Percentiles rank a stretch among this genome's conserved stretches.
These are phyloP conservation scores for Capniomyces stellatus DNA, from an alignment of 371 early-diverging fungal genomes.

Conservation along the genomic window DNA sequence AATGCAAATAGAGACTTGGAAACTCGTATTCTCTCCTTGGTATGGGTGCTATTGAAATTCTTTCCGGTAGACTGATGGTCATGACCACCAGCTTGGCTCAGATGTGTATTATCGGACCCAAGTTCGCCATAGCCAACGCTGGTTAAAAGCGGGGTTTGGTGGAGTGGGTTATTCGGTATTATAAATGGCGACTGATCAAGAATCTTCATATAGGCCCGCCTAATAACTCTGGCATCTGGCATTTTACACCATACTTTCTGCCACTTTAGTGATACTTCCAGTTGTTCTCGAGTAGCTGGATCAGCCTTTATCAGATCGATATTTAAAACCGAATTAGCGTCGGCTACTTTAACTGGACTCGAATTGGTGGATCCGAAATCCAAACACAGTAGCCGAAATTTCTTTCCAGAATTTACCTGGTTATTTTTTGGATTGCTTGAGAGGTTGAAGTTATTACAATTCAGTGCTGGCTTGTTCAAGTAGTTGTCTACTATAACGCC, in stretches of 20 bases:
- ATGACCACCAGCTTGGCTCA: too few species aligned
- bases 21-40: too few species aligned
- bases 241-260: background rate
- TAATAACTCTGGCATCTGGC: background rate
- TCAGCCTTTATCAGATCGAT: background rate
- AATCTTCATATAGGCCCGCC: too few species aligned
- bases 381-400: background rate
- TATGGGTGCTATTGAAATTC: too few species aligned
- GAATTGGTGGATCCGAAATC: too few species aligned
- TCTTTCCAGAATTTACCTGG: background rate
- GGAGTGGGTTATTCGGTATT: background rate
- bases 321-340: too few species aligned
- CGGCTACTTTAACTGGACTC: too few species aligned
- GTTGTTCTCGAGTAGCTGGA: background rate
- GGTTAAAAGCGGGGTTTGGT: background rate
- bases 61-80: too few species aligned
- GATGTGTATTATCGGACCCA: too few species aligned
- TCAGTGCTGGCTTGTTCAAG: background rate
- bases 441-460: background rate
- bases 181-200: background rate
- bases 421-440: background rate
- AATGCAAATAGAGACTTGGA: too few species aligned
- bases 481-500: background rate
- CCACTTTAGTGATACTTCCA: background rate
- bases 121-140: background rate